A percentile compares a stretch with the other conserved stretches of the same genome.
These are phyloP conservation scores for Encephalitozoon cuniculi DNA, from an alignment of 371 early-diverging fungal genomes.

Conservation along the genomic window DNA sequence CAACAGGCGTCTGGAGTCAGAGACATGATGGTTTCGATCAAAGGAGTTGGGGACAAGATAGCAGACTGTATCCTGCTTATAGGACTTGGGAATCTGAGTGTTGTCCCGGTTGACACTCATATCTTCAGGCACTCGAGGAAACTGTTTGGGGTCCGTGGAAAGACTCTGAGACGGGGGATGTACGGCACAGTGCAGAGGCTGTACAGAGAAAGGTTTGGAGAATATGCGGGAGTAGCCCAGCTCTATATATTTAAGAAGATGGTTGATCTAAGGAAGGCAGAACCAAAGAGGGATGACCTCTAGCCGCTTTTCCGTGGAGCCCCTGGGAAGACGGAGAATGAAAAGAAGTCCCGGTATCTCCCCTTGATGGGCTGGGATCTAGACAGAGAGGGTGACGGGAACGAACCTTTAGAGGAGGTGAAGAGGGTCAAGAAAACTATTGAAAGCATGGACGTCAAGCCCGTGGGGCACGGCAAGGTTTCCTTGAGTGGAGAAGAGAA, in stretches of 20 bases:
- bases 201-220: conserved; percentile 41
- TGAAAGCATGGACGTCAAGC: background rate
- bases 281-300: too few species aligned
- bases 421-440: background rate
- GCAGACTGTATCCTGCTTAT: conserved; percentile 82
- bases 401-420: background rate
- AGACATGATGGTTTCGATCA: conserved; percentile 24
- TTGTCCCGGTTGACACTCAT: conserved; percentile 85
- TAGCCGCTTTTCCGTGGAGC: too few species aligned
- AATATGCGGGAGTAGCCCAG: conserved; percentile 53
- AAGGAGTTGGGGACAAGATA: conserved; percentile 75
- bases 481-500: background rate
- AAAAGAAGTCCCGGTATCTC: background rate
- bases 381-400: background rate
- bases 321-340: background rate
- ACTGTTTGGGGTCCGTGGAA: conserved; percentile 13
- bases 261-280: background rate
- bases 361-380: conserved; percentile 11
- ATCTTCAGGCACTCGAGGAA: conserved; percentile 62
- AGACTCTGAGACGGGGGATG: background rate
- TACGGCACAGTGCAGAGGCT: conserved; percentile 38
- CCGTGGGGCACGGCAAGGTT: background rate
- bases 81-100: conserved; percentile 68
- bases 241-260: conserved; percentile 47
- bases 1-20: background rate